phyloP scores from a whole-genome alignment of 441 rosid genomes.

The Aleurites moluccanus region DNA sequence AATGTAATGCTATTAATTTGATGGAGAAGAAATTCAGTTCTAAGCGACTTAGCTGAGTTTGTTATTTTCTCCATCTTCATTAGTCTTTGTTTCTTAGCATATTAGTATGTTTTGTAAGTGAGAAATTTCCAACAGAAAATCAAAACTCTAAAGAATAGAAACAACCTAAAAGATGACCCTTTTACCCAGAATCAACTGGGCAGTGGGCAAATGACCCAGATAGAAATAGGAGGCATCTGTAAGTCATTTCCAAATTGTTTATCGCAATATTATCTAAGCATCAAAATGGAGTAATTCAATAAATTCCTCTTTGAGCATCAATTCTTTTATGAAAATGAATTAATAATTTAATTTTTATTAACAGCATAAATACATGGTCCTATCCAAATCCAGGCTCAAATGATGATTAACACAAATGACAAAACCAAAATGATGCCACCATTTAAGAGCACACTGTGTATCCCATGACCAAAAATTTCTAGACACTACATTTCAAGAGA shows the following conservation, averaged over 20 bases:
- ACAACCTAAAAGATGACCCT: neutral
- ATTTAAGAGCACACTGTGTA: neutral
- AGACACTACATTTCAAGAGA: neutral
- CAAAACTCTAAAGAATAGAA: neutral
- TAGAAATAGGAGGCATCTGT: neutral
- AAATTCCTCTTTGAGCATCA: neutral
- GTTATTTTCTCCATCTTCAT: too few species aligned
- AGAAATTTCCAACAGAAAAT: too few species aligned
- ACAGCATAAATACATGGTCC: neutral
- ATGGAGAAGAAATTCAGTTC: too few species aligned
- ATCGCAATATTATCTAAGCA: too few species aligned
- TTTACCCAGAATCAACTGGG: neutral
- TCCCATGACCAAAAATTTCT: slow-evolving; percentile 3
- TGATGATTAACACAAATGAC: neutral
- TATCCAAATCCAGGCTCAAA: neutral
- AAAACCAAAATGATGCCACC: neutral
- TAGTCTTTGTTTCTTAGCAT: too few species aligned
- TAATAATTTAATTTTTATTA: neutral
- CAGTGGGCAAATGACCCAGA: neutral
- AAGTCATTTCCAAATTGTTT: too few species aligned
- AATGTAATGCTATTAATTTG: too few species aligned
- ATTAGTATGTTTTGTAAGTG: too few species aligned
- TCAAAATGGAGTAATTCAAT: neutral
- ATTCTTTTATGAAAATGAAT: neutral
- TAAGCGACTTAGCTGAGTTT: too few species aligned